These are phyloP conservation scores for Podospora tetraspora DNA, from an alignment of 495 filamentous ascomycete genomes.

Conservation along the genomic window DNA sequence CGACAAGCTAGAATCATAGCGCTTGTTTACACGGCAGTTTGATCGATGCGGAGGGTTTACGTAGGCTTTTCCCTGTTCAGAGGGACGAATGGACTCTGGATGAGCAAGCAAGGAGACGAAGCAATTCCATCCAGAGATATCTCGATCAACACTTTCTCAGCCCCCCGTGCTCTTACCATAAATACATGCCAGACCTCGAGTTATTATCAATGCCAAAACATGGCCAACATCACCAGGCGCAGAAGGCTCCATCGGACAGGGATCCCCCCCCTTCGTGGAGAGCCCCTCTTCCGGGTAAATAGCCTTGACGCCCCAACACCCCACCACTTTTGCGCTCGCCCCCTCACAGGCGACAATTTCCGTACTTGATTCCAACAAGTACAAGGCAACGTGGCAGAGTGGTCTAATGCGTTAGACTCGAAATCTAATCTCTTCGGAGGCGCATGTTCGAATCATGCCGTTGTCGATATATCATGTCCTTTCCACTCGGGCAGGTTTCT, in stretches of 20 bases:
- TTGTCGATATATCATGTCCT: background rate
- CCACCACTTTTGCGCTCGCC: too few relatives aligned
- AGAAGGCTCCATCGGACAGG: background rate
- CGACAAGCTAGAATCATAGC: background rate
- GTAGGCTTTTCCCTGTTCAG: background rate
- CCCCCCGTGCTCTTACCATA: background rate
- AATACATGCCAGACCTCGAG: background rate
- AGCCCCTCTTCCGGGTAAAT: background rate
- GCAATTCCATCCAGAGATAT: background rate
- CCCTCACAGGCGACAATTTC: background rate
- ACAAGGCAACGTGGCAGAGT: conserved; percentile 6
- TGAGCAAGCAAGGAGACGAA: background rate
- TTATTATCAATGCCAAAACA: background rate
- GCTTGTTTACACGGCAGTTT: background rate
- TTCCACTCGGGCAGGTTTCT: background rate
- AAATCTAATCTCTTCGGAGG: conserved; percentile 11
- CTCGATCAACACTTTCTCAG: background rate
- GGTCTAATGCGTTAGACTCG: conserved; percentile 13
- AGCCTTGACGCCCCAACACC: background rate
- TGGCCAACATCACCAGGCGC: background rate
- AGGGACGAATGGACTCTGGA: background rate
- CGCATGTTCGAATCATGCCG: conserved; percentile 12
- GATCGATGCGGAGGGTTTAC: background rate
- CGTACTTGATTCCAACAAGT: background rate
- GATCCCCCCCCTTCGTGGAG: background rate